phyloP scores from a whole-genome alignment of 805 yeast species.

The Yarrowia keelungensis region DNA sequence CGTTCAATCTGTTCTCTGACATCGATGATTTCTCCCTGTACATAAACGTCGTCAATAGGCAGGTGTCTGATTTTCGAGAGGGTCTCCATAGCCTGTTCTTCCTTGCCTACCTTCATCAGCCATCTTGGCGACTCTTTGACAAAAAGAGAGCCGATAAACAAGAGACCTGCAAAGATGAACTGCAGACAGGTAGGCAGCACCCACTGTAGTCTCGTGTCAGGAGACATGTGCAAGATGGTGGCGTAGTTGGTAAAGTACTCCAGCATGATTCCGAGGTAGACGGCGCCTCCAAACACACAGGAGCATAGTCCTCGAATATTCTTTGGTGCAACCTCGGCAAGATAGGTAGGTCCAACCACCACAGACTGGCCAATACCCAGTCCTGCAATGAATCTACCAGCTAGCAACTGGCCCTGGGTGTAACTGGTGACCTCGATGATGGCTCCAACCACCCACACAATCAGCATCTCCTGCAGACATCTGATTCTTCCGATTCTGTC shows the following conservation, averaged over 20 bases:
- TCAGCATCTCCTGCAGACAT: constrained; percentile 1
- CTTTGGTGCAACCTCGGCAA: neutral
- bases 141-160: neutral
- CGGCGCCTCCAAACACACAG: neutral
- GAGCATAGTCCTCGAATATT: neutral
- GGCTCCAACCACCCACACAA: neutral
- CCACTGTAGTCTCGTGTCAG: neutral
- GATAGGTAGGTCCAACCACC: neutral
- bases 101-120: constrained; percentile 1
- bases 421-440: neutral
- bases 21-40: neutral
- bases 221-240: neutral
- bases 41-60: neutral
- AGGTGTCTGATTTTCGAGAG: constrained; percentile 3
- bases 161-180: neutral
- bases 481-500: neutral
- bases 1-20: constrained; percentile 6
- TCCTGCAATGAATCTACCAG: neutral
- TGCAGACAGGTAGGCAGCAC: neutral
- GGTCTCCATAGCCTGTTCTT: neutral
- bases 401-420: constrained; percentile 1
- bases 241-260: constrained; percentile 2
- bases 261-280: constrained; percentile 2
- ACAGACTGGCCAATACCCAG: neutral
- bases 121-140: neutral